phyloP scores from a whole-genome alignment of 208 protist genomes.

The Acanthamoeba castellanii region DNA sequence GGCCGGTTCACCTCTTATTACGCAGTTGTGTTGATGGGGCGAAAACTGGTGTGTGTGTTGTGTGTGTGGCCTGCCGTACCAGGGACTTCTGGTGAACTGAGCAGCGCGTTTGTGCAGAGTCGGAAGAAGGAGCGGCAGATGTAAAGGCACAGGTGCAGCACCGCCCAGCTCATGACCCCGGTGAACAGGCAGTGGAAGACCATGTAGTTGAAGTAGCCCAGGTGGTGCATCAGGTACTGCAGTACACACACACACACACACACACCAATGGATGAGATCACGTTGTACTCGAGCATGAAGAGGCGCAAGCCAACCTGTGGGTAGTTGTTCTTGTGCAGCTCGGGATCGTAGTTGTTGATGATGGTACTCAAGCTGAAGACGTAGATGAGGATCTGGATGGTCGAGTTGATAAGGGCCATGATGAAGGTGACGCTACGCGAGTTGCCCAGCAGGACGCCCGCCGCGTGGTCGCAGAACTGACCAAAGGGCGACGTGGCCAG shows the following conservation, averaged over 20 bases:
- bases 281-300: too few relatives aligned
- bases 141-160: not conserved
- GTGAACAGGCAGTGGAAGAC: conserved; percentile 58
- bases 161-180: not conserved
- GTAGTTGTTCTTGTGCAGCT: conserved; percentile 71
- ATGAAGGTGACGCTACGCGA: conserved; percentile 43
- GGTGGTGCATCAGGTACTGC: conserved; percentile 54
- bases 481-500: not conserved
- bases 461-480: conserved; percentile 22
- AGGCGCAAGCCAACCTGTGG: not conserved
- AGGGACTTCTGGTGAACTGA: not conserved
- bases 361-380: conserved; percentile 49
- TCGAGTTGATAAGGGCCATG: conserved; percentile 43
- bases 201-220: conserved; percentile 59
- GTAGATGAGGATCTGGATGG: conserved; percentile 48
- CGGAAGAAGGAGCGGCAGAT: not conserved
- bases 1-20: too few relatives aligned
- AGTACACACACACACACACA: not conserved
- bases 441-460: conserved; percentile 12
- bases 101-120: not conserved
- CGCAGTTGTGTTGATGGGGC: not conserved
- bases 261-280: not conserved
- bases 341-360: conserved; percentile 59
- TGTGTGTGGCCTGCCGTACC: not conserved
- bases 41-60: not conserved